Percentiles rank a stretch among this genome's conserved stretches.
Conservation (phyloP, 768 basidiomycete genomes). For the Hemileccinum rubropunctum region DNA sequence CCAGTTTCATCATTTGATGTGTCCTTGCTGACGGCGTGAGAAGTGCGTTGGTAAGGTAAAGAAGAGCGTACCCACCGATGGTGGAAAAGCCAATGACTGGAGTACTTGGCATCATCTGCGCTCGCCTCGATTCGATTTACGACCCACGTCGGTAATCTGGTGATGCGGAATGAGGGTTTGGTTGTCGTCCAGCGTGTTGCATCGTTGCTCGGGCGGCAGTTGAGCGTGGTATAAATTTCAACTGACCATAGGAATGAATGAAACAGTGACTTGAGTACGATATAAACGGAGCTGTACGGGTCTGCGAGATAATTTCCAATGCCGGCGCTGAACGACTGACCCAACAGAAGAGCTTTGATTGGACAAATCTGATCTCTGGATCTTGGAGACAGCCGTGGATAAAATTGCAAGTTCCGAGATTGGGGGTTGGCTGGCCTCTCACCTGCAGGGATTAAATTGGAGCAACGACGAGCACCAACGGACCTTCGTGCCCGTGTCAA, state of each 20-base stretch:
- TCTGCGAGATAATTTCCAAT: conserved; percentile 85
- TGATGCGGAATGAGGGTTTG: conserved; percentile 52
- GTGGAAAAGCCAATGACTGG: conserved; percentile 63
- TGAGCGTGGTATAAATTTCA: conserved; percentile 74
- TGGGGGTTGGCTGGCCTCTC: conserved; percentile 51
- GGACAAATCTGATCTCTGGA: conserved; percentile 62
- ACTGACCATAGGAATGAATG: conserved; percentile 37
- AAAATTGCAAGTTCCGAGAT: conserved; percentile 69
- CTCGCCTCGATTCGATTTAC: conserved; percentile 63
- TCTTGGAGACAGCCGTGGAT: too few species aligned
- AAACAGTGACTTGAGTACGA: not conserved
- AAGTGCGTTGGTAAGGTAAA: not conserved
- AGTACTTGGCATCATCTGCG: conserved; percentile 67
- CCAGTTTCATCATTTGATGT: conserved; percentile 47
- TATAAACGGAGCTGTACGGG: conserved; percentile 31
- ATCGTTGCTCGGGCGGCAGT: conserved; percentile 70
- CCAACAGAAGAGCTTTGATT: conserved; percentile 71
- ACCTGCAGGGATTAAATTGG: conserved; percentile 28
- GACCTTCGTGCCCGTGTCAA: too few species aligned
- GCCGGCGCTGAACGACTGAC: conserved; percentile 79
- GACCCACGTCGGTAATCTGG: conserved; percentile 54
- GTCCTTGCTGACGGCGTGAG: conserved; percentile 32
- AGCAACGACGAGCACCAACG: too few species aligned
- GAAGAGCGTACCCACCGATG: conserved; percentile 57
- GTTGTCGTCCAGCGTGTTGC: conserved; percentile 48